These are phyloP conservation scores for Hortiboletus campestris DNA, from an alignment of 768 basidiomycete genomes.

Conservation along the genomic window DNA sequence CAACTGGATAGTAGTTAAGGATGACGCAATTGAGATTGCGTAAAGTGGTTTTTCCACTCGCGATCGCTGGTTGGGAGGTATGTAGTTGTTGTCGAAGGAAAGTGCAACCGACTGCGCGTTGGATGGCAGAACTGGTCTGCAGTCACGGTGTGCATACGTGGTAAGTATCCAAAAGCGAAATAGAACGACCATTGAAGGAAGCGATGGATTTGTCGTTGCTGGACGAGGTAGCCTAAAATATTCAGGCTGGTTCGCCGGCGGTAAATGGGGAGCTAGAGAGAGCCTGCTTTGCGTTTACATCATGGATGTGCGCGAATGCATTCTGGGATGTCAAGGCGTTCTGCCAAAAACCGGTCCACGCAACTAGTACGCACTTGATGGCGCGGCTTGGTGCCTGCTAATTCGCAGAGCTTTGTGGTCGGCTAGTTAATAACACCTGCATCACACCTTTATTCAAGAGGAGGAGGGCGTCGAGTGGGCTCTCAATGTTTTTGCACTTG, in stretches of 20 bases:
- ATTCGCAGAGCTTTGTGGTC: too few species aligned
- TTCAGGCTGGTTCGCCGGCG: neutral
- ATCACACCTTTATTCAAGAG: too few species aligned
- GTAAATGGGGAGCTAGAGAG: neutral
- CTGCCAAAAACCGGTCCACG: neutral
- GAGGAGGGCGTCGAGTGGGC: too few species aligned
- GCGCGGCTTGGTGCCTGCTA: too few species aligned
- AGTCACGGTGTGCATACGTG: too few species aligned
- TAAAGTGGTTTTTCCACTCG: neutral
- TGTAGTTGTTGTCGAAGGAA: neutral
- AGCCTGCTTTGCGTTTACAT: neutral
- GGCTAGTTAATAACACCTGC: too few species aligned
- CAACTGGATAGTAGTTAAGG: neutral
- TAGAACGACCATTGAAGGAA: neutral
- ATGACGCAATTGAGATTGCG: neutral
- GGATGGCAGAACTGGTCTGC: neutral
- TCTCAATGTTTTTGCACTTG: too few species aligned
- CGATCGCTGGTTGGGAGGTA: neutral
- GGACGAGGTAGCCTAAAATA: neutral
- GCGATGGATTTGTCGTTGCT: neutral
- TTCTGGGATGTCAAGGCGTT: neutral
- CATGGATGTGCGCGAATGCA: neutral
- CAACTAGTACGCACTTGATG: neutral
- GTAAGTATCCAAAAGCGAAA: constrained; percentile 1
- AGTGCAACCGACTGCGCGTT: neutral